Evolutionary conservation across 495 filamentous ascomycete species (phyloP), one percentile per base, ranked within the genome.

Genomic region (Acidiella bohemica): DNA sequence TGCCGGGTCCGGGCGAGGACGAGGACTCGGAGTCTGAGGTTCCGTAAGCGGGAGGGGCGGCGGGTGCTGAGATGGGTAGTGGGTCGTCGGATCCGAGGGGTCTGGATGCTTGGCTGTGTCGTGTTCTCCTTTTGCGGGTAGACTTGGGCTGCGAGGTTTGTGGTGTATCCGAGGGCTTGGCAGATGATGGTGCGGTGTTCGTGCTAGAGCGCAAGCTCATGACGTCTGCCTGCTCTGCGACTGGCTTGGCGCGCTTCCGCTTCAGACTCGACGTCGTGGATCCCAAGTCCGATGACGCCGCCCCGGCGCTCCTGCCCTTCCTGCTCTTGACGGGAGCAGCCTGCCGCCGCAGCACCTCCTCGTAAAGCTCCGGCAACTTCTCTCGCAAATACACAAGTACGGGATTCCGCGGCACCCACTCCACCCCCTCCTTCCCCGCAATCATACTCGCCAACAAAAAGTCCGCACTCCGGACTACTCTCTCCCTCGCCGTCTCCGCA

Each of bases 381-480:
- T 64, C 53, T 32, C 56, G 62, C 21, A 73, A 63, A 52, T 76
- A 65, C 22, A 60, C 54, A 44, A 68, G 70, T 7, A 79, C 54
- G 41, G 62, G 64, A 7, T 67, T 74, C 33, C 63, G 63, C 17
- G 53, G 57, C n/a, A n/a, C n/a, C 76, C 76, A 80, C 17, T 63
- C 56, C 21, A 75, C 53, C 23, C 62, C 64, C 51, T 73, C 67
- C 38, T 71, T 68, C 2, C 57, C 64, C 34, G 67, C 68, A 7
- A 76, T 49, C 72, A 80, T 78, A 10, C 65, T 66, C 21, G 68
- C 63, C 3, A 79, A 58, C 32, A 80, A 50, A 48, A 75, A 76
- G 23, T 60, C 31, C 22, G 60, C 58, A 51, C 78, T 73, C 41
- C 67, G 61, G 31, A 70, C 58, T 38, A 78, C 70, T 1, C 63